Evolutionary conservation across 306 rosid genomes (phyloP).

Genomic region (Malus orientalis): DNA sequence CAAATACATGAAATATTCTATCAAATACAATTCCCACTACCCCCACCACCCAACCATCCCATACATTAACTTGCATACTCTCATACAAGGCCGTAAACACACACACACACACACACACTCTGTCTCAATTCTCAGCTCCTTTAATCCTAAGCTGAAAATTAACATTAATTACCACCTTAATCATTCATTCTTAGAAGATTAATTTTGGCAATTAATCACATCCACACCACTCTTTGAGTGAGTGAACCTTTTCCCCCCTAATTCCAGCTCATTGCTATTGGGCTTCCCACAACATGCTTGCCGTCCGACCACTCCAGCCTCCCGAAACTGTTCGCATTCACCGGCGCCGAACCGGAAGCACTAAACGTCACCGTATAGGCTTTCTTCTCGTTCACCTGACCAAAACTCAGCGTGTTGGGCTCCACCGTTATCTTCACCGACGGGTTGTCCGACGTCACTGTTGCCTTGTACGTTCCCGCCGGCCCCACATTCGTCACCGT

Average conservation of each 20-base stretch:
- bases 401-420: slow-evolving; percentile 51
- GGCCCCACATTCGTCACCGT: slow-evolving; percentile 62
- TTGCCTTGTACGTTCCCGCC: slow-evolving; percentile 41
- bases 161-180: background rate
- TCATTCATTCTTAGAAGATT: background rate
- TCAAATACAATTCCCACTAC: too few relatives aligned
- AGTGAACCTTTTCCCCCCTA: background rate
- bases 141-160: background rate
- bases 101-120: background rate
- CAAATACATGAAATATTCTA: too few relatives aligned
- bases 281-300: slow-evolving; percentile 50
- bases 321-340: slow-evolving; percentile 30
- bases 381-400: slow-evolving; percentile 50
- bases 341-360: background rate
- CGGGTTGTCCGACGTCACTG: slow-evolving; percentile 16
- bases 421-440: slow-evolving; percentile 41
- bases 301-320: slow-evolving; percentile 76
- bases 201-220: too few relatives aligned
- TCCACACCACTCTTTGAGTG: slow-evolving; percentile 14
- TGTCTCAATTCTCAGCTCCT: background rate
- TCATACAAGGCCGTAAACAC: background rate
- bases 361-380: slow-evolving; percentile 43
- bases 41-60: too few relatives aligned
- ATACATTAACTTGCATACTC: background rate
- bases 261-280: slow-evolving; percentile 41